A percentile compares a stretch with the other conserved stretches of the same genome.
Conservation (phyloP, 164 flowering plant genomes). For the Vitis amurensis region DNA sequence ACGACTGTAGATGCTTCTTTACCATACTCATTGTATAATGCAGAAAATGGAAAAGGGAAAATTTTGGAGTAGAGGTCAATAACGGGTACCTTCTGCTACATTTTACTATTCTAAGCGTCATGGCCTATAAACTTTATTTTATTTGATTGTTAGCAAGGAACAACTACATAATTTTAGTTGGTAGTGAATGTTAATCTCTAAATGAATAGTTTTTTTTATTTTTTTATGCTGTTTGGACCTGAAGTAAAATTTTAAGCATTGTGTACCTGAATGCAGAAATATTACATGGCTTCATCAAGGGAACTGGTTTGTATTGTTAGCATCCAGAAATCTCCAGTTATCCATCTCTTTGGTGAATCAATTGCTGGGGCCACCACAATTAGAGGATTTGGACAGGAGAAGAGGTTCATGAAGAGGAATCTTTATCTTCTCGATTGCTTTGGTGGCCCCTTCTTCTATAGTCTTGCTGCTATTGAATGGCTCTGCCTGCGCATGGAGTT, state of each 20-base stretch:
- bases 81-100: too few species aligned
- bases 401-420: conserved; percentile 93
- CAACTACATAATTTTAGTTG: too few species aligned
- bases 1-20: too few species aligned
- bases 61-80: too few species aligned
- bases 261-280: conserved; percentile 66
- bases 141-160: too few species aligned
- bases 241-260: not conserved
- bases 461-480: conserved; percentile 98
- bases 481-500: conserved; percentile 97
- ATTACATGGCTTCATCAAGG: conserved; percentile 96
- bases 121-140: too few species aligned
- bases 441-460: conserved; percentile 97
- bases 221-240: too few species aligned
- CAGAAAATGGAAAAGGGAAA: too few species aligned
- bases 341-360: conserved; percentile 94
- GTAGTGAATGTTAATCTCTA: too few species aligned
- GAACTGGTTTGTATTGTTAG: conserved; percentile 96
- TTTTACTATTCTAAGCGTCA: too few species aligned
- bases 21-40: too few species aligned
- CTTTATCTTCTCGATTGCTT: conserved; percentile 93
- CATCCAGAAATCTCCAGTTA: conserved; percentile 94
- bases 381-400: conserved; percentile 96
- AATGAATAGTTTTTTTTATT: too few species aligned
- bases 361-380: conserved; percentile 98